phyloP scores from a whole-genome alignment of 2,329 filamentous ascomycete species.

The Rugonectria rugulosa region DNA sequence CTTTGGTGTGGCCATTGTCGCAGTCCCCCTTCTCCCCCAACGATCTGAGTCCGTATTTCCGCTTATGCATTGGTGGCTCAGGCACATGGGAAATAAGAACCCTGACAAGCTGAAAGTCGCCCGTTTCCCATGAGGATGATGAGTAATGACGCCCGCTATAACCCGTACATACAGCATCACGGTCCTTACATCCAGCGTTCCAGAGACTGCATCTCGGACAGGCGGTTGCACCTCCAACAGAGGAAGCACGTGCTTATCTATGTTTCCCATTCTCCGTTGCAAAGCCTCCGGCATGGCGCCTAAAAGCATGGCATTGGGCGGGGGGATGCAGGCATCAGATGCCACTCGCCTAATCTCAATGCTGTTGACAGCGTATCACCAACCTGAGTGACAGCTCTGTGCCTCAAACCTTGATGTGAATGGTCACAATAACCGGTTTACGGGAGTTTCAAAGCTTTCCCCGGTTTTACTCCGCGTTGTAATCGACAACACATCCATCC shows the following conservation, averaged over 20 bases:
- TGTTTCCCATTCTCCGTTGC: conserved; percentile 4
- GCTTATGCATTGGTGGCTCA: conserved; percentile 11
- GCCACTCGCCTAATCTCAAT: conserved; percentile 12
- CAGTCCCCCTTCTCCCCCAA: conserved; percentile 1
- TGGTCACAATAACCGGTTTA: conserved; percentile 1
- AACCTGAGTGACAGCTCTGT: neutral
- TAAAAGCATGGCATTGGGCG: conserved; percentile 2
- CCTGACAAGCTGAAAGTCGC: conserved; percentile 11
- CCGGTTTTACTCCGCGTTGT: neutral
- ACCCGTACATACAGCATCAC: no score
- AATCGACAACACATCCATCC: neutral
- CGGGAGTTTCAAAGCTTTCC: conserved; percentile 1
- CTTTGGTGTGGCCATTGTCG: neutral
- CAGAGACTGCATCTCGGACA: neutral
- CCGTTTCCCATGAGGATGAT: neutral
- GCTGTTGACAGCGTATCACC: neutral
- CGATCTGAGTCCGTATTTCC: conserved; percentile 6
- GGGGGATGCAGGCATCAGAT: conserved; percentile 15
- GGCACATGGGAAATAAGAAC: conserved; percentile 3
- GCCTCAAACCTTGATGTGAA: neutral
- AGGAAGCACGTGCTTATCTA: conserved; percentile 27
- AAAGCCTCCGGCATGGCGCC: conserved; percentile 11
- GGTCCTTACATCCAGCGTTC: neutral
- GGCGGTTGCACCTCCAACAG: neutral
- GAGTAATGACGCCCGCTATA: neutral